Evolutionary conservation across 352 stramenopile genomes (phyloP), one percentile per base, ranked within the genome.

Genomic region (Phytopythium montanum): DNA sequence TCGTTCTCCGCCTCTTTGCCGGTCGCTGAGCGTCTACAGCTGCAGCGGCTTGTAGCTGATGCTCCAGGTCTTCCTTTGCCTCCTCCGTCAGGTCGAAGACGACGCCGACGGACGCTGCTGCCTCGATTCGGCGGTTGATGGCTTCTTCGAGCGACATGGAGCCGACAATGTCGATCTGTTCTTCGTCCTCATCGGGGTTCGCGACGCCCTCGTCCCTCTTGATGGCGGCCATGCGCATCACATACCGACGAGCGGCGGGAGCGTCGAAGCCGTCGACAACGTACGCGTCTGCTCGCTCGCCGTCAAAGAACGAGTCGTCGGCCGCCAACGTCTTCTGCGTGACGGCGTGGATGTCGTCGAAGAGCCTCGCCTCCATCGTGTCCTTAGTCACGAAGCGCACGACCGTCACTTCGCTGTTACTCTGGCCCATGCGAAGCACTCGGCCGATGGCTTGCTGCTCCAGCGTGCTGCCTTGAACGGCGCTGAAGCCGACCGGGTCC

Each of bases 361-460:
- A 94, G 1, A 96, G 69, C 34, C 69, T 52, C 7, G 77, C 76
- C 58, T 96, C 87, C 34, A 96, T 71, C 9, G 85, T 90, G 57
- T 81, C 69, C 60, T 90, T 75, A 12, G 82, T 80, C 65, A 92
- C 75, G 56, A 94, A 81, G 28, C 85, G 79, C 49, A 89, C 72
- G 29, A 96, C 82, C 41, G 72, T 75, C 42, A 94, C 85, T 46
- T 79, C 42, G 3, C 60, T 56, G 52, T 94, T 85, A n/a, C 70
- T 76, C 65, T 96, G 87, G 9, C 87, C 87, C 85, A 96, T 96
- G 12, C 87, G 78, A 25, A 96, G 64, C 52, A 93, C 87, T 31
- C 87, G 83, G 33, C 87, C 87, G 59, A 94, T 90, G 19, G 87
- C 87, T 41, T 96, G 87, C 54, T 87, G 73, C 68, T 94, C 87